Percentiles rank a stretch among this genome's conserved stretches.
phyloP scores from a whole-genome alignment of 148 eudicot genomes.

The Arctostaphylos glauca region DNA sequence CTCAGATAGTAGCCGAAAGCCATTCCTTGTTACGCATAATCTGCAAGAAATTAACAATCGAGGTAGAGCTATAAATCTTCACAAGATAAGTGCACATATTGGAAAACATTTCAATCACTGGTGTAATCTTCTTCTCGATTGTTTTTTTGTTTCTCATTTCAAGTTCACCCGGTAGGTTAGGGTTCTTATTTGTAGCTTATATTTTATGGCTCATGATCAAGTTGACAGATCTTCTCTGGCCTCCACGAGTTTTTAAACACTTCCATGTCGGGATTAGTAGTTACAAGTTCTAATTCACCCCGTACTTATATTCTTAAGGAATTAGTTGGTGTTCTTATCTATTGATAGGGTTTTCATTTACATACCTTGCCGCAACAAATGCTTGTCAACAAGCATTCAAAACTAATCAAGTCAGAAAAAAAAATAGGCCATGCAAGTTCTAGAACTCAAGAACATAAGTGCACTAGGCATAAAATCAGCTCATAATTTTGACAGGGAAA shows the following conservation, averaged over 20 bases:
- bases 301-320: not conserved
- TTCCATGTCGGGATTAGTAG: not conserved
- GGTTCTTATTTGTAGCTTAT: not conserved
- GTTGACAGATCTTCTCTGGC: no score
- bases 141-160: not conserved
- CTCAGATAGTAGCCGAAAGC: not conserved
- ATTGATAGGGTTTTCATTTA: not conserved
- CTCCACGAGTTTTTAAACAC: no score
- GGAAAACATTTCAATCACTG: not conserved
- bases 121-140: not conserved
- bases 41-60: not conserved
- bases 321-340: not conserved
- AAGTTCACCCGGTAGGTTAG: not conserved
- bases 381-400: not conserved
- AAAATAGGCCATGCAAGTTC: not conserved
- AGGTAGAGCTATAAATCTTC: not conserved
- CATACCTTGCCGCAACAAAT: not conserved
- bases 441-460: not conserved
- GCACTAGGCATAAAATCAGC: not conserved
- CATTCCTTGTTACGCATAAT: not conserved
- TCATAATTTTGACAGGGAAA: constrained; percentile 23
- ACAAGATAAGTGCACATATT: not conserved
- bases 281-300: not conserved
- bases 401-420: not conserved
- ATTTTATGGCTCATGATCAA: not conserved